Evolutionary conservation across 176 grass and related monocot genomes (phyloP).

Genomic region (Puccinellia tenuiflora): DNA sequence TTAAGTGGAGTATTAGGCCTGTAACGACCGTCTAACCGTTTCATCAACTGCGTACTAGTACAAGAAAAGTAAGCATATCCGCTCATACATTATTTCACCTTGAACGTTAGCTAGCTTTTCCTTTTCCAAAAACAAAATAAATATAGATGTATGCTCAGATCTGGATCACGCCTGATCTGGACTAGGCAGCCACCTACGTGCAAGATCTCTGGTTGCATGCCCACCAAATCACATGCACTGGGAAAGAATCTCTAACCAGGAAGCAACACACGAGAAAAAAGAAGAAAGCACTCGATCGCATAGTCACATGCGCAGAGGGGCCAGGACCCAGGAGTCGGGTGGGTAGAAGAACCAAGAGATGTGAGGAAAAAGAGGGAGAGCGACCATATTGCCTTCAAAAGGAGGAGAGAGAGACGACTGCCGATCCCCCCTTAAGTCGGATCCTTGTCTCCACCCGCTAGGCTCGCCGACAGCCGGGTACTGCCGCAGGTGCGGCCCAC

Average conservation of each 20-base stretch:
- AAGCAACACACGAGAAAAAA: conserved; percentile 27
- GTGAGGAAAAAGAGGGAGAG: background rate
- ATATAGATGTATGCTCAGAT: background rate
- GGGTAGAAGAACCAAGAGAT: background rate
- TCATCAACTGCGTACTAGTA: background rate
- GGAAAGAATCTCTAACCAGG: conserved; percentile 32
- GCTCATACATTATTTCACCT: background rate
- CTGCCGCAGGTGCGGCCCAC: background rate
- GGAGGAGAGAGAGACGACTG: background rate
- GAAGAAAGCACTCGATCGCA: conserved; percentile 13
- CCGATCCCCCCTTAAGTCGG: conserved; percentile 8
- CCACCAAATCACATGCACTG: conserved; percentile 10
- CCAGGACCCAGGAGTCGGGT: background rate
- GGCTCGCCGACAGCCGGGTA: conserved; percentile 37
- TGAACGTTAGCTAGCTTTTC: background rate
- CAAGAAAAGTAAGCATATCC: background rate
- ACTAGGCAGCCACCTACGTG: background rate
- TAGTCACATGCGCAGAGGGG: conserved; percentile 23
- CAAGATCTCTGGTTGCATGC: conserved; percentile 15
- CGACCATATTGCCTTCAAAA: background rate
- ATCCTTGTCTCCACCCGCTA: conserved; percentile 35
- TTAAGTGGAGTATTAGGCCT: background rate
- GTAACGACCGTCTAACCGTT: background rate
- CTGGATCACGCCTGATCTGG: background rate
- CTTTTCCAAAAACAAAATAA: background rate